Base-by-base conservation (phyloP, 2,329 filamentous ascomycete genomes). In the Colletotrichum liaoningense region DNA sequence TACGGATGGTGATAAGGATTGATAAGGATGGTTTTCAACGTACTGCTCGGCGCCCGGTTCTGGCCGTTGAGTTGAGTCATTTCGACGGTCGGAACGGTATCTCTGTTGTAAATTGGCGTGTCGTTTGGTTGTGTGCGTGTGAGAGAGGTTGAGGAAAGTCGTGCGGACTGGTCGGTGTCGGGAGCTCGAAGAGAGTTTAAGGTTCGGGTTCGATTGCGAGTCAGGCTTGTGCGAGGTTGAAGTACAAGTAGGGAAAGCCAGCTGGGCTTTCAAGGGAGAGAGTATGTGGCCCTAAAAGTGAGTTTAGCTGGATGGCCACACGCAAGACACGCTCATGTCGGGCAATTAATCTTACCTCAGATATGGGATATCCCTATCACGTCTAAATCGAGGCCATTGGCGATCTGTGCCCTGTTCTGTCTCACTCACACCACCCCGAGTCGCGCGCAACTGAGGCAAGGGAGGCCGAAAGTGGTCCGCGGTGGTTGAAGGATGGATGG, bases 281-380 rank as follows among this genome's bases (percentile, higher is more conserved):
- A 56, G 42, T 49, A 54, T 56, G 62, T 33, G 49, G 56, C 60
- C 71, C 60, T 70, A 62, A 66, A 58, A 46, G 63, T 42, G 54
- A 57, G 49, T 62, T 66, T 38, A 71, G 67, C 55, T 57, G 28
- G 60, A 66, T 56, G 60, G 22, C 67, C 71, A 73, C 67, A 65
- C 22, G 24, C 46, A 64, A 63, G 66, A 69, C 70, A 64, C 33
- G 16, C 58, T 60, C 33, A 55, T 59, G 26, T 66, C 71, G 56
- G 56, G 59, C 46, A 62, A 57, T 66, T 71, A 73, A 73, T 66
- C 60, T 73, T 71, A 73, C 71, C 60, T 73, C 38, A 71, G 56
- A 54, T 62, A 73, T 70, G 71, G 56, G 56, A 73, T 73, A 66
- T 73, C 67, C 71, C 67, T 73, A 66, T 73, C 67, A 62, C 55